These are phyloP conservation scores for Calonectria pteridis DNA, from an alignment of 2,329 filamentous ascomycete genomes.

Conservation along the genomic window DNA sequence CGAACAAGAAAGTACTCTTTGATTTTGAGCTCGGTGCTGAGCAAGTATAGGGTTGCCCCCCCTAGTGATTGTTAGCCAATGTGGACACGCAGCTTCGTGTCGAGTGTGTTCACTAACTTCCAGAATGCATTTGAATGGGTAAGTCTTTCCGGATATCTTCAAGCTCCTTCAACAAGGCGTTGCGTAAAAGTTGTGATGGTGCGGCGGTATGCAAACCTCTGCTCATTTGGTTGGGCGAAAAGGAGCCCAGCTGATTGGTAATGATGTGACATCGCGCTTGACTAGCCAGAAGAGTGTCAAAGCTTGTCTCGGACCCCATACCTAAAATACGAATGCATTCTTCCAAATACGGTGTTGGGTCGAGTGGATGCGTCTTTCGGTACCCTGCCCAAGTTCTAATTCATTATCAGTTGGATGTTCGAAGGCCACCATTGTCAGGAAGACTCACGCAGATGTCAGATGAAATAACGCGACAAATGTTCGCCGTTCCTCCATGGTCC, in stretches of 20 bases:
- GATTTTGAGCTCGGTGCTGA: conserved; percentile 27
- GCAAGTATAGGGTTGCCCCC: conserved; percentile 5
- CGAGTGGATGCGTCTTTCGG: conserved; percentile 53
- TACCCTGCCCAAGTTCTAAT: conserved; percentile 45
- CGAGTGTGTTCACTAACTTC: neutral
- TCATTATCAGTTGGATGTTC: neutral
- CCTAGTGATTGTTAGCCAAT: neutral
- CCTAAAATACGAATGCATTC: conserved; percentile 61
- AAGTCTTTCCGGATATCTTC: conserved; percentile 5
- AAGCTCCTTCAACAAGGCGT: conserved; percentile 18
- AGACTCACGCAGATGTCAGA: conserved; percentile 44
- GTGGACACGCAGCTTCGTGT: neutral
- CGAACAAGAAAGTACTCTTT: conserved; percentile 19
- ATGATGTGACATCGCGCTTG: conserved; percentile 33
- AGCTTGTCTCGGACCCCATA: conserved; percentile 25
- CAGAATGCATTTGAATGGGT: neutral
- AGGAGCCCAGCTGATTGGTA: conserved; percentile 10
- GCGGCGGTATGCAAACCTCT: neutral
- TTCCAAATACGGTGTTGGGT: conserved; percentile 69
- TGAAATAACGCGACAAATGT: conserved; percentile 35
- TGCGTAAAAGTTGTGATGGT: conserved; percentile 9
- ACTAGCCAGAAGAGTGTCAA: conserved; percentile 20
- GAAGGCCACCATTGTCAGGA: neutral
- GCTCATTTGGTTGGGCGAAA: neutral
- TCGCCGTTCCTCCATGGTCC: conserved; percentile 30